These are phyloP conservation scores for Penicillium goetzii DNA, from an alignment of 495 filamentous ascomycete species.

Conservation along the genomic window DNA sequence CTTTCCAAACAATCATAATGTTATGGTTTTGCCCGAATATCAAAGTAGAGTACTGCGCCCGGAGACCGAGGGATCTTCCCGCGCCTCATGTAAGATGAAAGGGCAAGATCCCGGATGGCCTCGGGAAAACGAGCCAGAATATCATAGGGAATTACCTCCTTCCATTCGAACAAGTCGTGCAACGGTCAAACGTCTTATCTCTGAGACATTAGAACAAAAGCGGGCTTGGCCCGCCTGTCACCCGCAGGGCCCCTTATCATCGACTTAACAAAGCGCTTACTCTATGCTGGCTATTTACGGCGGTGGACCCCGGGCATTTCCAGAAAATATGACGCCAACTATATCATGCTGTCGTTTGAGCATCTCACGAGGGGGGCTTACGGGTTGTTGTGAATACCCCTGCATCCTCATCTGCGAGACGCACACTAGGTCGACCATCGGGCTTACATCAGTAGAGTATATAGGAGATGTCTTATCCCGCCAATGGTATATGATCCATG, in stretches of 20 bases:
- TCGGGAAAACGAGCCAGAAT: neutral
- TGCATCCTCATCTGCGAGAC: conserved; percentile 11
- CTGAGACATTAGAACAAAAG: neutral
- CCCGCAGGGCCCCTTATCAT: conserved; percentile 5
- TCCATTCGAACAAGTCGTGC: neutral
- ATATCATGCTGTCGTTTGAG: neutral
- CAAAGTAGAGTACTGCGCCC: neutral
- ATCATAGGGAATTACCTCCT: neutral
- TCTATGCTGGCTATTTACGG: neutral
- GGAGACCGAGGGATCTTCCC: neutral
- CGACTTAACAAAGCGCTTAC: neutral
- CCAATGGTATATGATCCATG: conserved; percentile 14
- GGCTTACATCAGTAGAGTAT: conserved; percentile 3
- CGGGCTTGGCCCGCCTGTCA: conserved; percentile 7
- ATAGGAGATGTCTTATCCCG: conserved; percentile 22
- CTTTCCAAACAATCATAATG: neutral
- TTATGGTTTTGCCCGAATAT: neutral
- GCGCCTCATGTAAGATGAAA: neutral
- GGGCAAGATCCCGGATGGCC: neutral
- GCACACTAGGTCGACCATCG: neutral
- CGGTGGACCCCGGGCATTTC: neutral
- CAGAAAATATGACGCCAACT: neutral
- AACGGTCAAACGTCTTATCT: conserved; percentile 11
- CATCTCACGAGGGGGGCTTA: neutral
- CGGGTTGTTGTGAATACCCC: neutral